These are phyloP conservation scores for Scopulariopsis brevicaulis DNA, from an alignment of 2,329 filamentous ascomycete genomes.

Conservation along the genomic window DNA sequence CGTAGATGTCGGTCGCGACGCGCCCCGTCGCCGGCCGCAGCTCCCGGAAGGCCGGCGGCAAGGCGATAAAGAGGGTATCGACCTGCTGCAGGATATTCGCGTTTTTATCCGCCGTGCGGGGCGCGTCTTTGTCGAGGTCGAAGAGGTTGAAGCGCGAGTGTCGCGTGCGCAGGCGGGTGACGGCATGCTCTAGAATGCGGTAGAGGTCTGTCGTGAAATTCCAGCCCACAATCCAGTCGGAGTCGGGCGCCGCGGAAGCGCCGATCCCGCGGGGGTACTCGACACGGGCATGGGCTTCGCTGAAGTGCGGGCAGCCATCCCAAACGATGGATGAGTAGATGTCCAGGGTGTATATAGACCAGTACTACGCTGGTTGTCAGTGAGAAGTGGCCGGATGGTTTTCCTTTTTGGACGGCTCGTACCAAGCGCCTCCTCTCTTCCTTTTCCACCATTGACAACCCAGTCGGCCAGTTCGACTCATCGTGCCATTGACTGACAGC, in stretches of 20 bases:
- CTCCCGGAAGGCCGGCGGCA: constrained; percentile 17
- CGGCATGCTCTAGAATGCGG: constrained; percentile 39
- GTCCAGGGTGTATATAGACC: constrained; percentile 46
- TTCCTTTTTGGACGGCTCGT: constrained; percentile 7
- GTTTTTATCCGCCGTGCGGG: not conserved
- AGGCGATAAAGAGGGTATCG: constrained; percentile 13
- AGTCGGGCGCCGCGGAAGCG: constrained; percentile 5
- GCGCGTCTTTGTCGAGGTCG: constrained; percentile 5
- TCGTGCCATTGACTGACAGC: constrained; percentile 38
- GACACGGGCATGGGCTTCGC: constrained; percentile 13
- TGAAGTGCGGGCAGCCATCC: constrained; percentile 15
- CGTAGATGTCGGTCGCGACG: constrained; percentile 16
- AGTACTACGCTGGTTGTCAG: constrained; percentile 23
- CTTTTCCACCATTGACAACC: constrained; percentile 28
- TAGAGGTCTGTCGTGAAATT: constrained; percentile 47
- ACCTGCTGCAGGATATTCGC: constrained; percentile 4
- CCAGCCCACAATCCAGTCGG: constrained; percentile 41
- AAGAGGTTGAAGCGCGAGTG: constrained; percentile 12
- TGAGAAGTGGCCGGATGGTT: not conserved
- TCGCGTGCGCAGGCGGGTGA: constrained; percentile 13
- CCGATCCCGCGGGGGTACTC: constrained; percentile 9
- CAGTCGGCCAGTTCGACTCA: constrained; percentile 37
- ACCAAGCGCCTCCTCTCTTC: constrained; percentile 35
- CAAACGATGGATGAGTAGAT: constrained; percentile 42
- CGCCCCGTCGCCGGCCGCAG: constrained; percentile 14